Percentiles rank a stretch among this genome's conserved stretches.
phyloP scores from a whole-genome alignment of 1,284 basidiomycete species.

The Tilletia walkeri region DNA sequence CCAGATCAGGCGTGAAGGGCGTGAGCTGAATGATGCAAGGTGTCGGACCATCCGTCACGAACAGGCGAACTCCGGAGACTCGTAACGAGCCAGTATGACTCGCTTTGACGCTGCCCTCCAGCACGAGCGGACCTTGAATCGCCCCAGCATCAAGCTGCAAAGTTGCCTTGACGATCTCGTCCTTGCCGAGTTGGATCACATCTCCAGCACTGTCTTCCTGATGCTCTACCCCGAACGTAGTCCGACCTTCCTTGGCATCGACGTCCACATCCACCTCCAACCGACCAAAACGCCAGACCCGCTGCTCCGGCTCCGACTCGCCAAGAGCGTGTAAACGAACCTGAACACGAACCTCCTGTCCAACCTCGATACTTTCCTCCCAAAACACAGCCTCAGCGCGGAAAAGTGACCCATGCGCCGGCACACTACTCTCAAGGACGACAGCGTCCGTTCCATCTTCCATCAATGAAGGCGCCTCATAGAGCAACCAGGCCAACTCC shows the following conservation, averaged over 20 bases:
- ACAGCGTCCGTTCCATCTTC: not conserved
- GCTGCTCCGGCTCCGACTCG: not conserved
- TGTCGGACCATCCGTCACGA: not conserved
- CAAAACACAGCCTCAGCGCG: conserved; percentile 9
- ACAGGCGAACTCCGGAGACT: not conserved
- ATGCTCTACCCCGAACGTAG: conserved; percentile 7
- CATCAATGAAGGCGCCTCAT: not conserved
- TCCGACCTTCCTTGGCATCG: not conserved
- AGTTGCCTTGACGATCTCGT: not conserved
- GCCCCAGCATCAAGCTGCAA: not conserved
- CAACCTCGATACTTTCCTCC: conserved; percentile 6
- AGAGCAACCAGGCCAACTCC: not conserved
- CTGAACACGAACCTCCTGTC: not conserved
- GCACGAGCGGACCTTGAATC: not conserved
- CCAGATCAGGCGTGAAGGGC: conserved; percentile 4
- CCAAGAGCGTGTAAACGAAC: not conserved
- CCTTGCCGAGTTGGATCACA: not conserved
- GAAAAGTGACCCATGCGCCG: not conserved
- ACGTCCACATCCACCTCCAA: not conserved
- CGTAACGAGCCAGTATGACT: not conserved
- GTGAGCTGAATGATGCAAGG: conserved; percentile 12
- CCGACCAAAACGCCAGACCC: not conserved
- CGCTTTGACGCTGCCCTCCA: not conserved
- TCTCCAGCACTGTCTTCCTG: not conserved
- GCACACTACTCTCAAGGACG: conserved; percentile 1